phyloP scores from a whole-genome alignment of 805 yeast species.

The Candida ovalis region DNA sequence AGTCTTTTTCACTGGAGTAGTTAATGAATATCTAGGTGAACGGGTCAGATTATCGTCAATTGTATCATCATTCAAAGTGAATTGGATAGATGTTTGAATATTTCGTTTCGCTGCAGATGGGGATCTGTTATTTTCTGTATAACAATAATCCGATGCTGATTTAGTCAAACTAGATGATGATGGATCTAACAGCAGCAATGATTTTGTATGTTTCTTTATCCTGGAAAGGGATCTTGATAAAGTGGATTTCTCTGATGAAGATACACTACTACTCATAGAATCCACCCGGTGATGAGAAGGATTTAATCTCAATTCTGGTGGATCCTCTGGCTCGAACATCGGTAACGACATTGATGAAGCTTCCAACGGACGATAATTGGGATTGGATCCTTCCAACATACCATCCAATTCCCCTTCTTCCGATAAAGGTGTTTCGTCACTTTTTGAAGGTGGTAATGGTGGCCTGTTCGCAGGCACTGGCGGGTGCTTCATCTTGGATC shows the following conservation, averaged over 20 bases:
- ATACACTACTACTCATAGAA: neutral
- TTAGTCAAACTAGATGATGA: constrained; percentile 7
- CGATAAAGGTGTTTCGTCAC: neutral
- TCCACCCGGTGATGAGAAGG: constrained; percentile 1
- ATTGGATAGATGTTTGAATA: constrained; percentile 8
- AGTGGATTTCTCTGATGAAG: constrained; percentile 9
- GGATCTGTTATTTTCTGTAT: neutral
- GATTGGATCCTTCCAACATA: no score
- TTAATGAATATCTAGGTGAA: neutral
- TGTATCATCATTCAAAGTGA: constrained; percentile 7
- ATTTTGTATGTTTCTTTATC: constrained; percentile 14
- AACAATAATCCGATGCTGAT: neutral
- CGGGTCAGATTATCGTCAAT: constrained; percentile 5
- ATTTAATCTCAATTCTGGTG: no score
- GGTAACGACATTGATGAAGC: no score
- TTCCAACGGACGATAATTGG: no score
- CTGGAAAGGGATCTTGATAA: constrained; percentile 10
- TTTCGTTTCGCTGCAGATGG: neutral
- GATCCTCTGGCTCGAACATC: no score
- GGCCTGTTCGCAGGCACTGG: neutral
- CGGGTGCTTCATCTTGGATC: constrained; percentile 12
- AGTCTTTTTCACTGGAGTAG: neutral
- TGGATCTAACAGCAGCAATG: constrained; percentile 16
- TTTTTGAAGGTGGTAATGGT: neutral
- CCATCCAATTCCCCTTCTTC: no score